These are phyloP conservation scores for Xylaria nigripes DNA, from an alignment of 495 filamentous ascomycete species.

Conservation along the genomic window DNA sequence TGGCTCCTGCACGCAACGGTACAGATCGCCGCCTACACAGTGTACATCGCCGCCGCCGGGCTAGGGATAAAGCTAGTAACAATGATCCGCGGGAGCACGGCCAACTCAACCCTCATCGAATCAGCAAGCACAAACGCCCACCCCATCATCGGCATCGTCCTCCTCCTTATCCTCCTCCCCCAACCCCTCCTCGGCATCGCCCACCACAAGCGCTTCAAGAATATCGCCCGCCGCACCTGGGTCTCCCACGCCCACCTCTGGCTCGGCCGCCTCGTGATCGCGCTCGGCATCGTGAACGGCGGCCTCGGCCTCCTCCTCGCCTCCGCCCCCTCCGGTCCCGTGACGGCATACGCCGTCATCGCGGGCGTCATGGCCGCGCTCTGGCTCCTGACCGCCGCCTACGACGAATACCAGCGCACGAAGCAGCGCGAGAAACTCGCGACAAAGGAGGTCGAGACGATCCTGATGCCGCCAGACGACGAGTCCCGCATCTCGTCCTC, in stretches of 20 bases:
- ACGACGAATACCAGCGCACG: constrained; percentile 11
- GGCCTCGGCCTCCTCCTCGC: constrained; percentile 52
- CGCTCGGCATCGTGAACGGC: constrained; percentile 60
- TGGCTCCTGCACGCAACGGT: constrained; percentile 43
- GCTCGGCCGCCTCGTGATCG: constrained; percentile 54
- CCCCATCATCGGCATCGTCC: constrained; percentile 51
- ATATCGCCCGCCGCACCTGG: constrained; percentile 35
- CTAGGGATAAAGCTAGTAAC: constrained; percentile 48
- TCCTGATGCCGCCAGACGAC: background rate
- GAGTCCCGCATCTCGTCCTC: background rate
- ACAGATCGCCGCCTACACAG: constrained; percentile 45
- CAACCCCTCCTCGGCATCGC: constrained; percentile 54
- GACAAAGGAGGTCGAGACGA: background rate
- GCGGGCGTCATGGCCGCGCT: constrained; percentile 26
- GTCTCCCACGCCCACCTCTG: constrained; percentile 56
- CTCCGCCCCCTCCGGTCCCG: constrained; percentile 17
- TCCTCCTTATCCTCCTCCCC: constrained; percentile 44
- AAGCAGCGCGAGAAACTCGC: background rate
- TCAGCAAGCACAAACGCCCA: constrained; percentile 30
- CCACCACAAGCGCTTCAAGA: constrained; percentile 53
- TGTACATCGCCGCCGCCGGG: constrained; percentile 47
- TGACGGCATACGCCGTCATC: constrained; percentile 31
- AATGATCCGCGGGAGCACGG: constrained; percentile 21
- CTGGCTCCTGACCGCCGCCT: constrained; percentile 25
- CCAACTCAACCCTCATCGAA: constrained; percentile 19